phyloP scores from a whole-genome alignment of 2,329 filamentous ascomycete genomes.

The Pseudofabraea citricarpa region DNA sequence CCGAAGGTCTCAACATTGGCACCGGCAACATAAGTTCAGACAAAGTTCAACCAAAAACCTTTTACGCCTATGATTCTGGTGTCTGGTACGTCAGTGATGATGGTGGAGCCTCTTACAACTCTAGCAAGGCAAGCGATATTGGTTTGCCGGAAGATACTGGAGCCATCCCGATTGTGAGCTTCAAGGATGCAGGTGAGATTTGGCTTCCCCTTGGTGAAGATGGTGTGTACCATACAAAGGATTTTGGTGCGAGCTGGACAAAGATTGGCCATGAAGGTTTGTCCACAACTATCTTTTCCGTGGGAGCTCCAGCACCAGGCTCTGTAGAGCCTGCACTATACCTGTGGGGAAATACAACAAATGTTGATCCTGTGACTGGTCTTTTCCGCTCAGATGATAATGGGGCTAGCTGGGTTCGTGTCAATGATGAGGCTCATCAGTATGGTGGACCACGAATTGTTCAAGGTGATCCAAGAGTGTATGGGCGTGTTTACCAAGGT shows the following conservation, averaged over 20 bases:
- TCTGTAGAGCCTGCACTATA: slow-evolving; percentile 5
- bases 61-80: slow-evolving; percentile 9
- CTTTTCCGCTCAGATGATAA: slow-evolving; percentile 75
- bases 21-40: slow-evolving; percentile 10
- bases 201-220: slow-evolving; percentile 10
- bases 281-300: slow-evolving; percentile 5
- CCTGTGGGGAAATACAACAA: slow-evolving; percentile 6
- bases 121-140: slow-evolving; percentile 5
- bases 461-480: slow-evolving; percentile 8
- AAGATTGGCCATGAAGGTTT: slow-evolving; percentile 6
- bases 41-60: slow-evolving; percentile 10
- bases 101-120: slow-evolving; percentile 9
- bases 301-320: slow-evolving; percentile 9
- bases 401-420: slow-evolving; percentile 65
- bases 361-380: slow-evolving; percentile 1
- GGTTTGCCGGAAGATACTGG: slow-evolving; percentile 7
- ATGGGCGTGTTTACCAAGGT: slow-evolving; percentile 11
- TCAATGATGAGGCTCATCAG: slow-evolving; percentile 41
- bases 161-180: slow-evolving; percentile 7
- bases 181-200: slow-evolving; percentile 9
- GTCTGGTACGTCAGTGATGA: slow-evolving; percentile 10
- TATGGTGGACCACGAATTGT: slow-evolving; percentile 9
- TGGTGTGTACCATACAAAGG: slow-evolving; percentile 9
- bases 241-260: slow-evolving; percentile 7
- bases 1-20: slow-evolving; percentile 6